phyloP scores from a whole-genome alignment of 768 basidiomycete genomes.

The Lentinula sp. region DNA sequence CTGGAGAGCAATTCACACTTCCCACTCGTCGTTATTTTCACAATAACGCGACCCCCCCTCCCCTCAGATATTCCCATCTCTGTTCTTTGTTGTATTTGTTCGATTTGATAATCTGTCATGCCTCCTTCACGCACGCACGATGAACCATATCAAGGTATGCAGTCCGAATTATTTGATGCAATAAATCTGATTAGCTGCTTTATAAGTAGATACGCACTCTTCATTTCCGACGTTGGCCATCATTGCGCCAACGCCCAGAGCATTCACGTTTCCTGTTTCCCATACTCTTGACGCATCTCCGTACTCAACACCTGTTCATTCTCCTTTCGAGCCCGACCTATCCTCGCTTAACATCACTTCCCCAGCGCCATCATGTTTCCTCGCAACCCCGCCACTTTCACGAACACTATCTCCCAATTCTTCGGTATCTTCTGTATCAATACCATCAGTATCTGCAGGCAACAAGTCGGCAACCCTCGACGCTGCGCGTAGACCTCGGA shows the following conservation, averaged over 20 bases:
- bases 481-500: slow-evolving; percentile 52
- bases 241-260: slow-evolving; percentile 65
- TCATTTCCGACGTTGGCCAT: slow-evolving; percentile 23
- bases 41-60: background rate
- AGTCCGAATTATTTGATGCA: background rate
- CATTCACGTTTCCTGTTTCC: slow-evolving; percentile 58
- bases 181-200: background rate
- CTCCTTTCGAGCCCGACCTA: slow-evolving; percentile 71
- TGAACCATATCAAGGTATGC: background rate
- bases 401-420: slow-evolving; percentile 38
- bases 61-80: background rate
- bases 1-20: background rate
- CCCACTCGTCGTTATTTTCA: background rate
- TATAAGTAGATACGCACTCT: background rate
- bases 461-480: slow-evolving; percentile 43
- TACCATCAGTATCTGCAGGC: slow-evolving; percentile 32
- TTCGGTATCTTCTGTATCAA: slow-evolving; percentile 29
- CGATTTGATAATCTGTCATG: background rate
- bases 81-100: background rate
- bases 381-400: slow-evolving; percentile 19
- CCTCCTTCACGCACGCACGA: background rate
- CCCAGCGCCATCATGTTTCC: slow-evolving; percentile 20
- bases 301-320: slow-evolving; percentile 55
- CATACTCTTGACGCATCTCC: slow-evolving; percentile 61
- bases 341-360: slow-evolving; percentile 35